Evolutionary conservation across 208 protist genomes (phyloP), one percentile per base, ranked within the genome.

Genomic region (Naegleria lovaniensis): DNA sequence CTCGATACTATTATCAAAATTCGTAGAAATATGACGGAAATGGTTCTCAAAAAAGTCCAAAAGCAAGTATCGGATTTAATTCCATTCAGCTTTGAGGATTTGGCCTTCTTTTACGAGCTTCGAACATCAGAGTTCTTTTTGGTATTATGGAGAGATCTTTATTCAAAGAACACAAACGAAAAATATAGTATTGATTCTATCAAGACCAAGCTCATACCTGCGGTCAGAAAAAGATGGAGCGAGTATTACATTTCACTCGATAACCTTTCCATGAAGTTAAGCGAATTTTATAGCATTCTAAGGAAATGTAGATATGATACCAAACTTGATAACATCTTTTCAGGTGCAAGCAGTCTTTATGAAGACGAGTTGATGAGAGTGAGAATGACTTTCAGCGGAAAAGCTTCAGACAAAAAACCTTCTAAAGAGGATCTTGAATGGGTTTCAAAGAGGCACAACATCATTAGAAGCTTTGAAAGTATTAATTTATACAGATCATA

Each of bases 101-200:
- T 88, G 16, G 39, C 19, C 55, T 88, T 29, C n/a, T 88, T 88
- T 36, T 88, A 88, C n/a, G 41, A 88, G 19, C 33, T 88, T 6
- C 15, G 85, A 88, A 38, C n/a, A 19, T 58, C 41, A 15, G 85
- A 88, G 19, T 58, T 88, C 11, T 88, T 88, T 29, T 36, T 88
- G 5, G 25, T 39, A 9, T 58, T 88, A 36, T 88, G 85, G 85
- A 52, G 43, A 5, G 41, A 88, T 79, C 29, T 79, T 1, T 79
- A 79, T 25, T 36, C 67, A 79, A 79, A 79, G 7, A 33, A 11
- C 6, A 79, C 25, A 6, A 36, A 79, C 36, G 29, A 79, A 79
- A 79, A 79, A 79, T 25, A 79, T n/a, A 79, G 25, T 1, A 36
- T 79, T 9, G 67, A 79, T 9, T 79, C 67, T 9, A 79, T 79